These are phyloP conservation scores for Amanita phalloides DNA, from an alignment of 768 basidiomycete genomes.

Conservation along the genomic window DNA sequence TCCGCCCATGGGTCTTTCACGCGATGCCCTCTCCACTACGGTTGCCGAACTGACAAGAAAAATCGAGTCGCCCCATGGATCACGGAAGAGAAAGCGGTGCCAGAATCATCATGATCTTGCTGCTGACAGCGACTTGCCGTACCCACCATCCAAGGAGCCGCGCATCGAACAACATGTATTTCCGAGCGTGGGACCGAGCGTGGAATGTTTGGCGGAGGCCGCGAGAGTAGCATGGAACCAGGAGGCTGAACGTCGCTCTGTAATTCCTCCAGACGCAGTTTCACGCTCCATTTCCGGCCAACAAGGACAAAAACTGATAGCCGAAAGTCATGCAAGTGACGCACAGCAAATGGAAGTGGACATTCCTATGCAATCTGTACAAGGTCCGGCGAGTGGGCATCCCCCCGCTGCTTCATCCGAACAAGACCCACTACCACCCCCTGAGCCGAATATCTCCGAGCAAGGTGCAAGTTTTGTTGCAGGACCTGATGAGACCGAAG, in stretches of 20 bases:
- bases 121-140: neutral
- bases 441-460: neutral
- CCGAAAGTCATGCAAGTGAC: neutral
- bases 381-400: neutral
- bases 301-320: neutral
- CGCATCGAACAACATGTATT: neutral
- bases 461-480: neutral
- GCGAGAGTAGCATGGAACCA: conserved; percentile 5
- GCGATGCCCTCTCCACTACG: neutral
- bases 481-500: neutral
- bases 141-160: neutral
- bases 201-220: conserved; percentile 3
- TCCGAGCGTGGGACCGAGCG: neutral
- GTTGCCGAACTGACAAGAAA: neutral
- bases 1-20: neutral
- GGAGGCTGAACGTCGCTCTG: conserved; percentile 4
- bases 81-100: conserved; percentile 1
- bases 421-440: neutral
- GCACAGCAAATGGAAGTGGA: no score
- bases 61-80: neutral
- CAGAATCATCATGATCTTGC: neutral
- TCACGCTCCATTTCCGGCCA: neutral
- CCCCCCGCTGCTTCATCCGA: neutral
- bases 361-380: neutral
- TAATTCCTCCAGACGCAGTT: neutral